A percentile compares a stretch with the other conserved stretches of the same genome.
Evolutionary conservation across 495 filamentous ascomycete genomes (phyloP).

Genomic region (Gamarada debralockiae): DNA sequence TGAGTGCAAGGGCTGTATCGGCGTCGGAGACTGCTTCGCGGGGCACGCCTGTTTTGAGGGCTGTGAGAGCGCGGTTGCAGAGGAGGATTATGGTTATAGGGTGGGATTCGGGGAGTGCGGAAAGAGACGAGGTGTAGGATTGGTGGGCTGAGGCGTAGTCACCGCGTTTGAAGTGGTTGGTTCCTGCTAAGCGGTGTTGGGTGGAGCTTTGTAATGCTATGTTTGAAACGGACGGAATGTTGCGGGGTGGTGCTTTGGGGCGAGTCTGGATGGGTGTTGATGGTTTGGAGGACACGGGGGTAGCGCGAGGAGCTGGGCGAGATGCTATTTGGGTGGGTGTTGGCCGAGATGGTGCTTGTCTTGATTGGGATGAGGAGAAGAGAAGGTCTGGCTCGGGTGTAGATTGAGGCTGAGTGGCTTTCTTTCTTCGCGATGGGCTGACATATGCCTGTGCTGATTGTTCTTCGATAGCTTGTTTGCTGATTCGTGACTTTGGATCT

Average conservation of each 20-base stretch:
- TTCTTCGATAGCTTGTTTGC: conserved; percentile 71
- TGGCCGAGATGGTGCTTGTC: conserved; percentile 9
- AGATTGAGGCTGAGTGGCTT: conserved; percentile 37
- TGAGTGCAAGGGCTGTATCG: conserved; percentile 72
- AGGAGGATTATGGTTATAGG: conserved; percentile 81
- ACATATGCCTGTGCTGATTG: conserved; percentile 83
- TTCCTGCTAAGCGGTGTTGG: conserved; percentile 71
- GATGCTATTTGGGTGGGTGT: conserved; percentile 1
- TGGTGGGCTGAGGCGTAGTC: conserved; percentile 85
- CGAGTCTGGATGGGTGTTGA: conserved; percentile 38
- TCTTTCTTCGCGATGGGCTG: conserved; percentile 80
- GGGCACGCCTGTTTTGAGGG: conserved; percentile 84
- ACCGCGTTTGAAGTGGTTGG: conserved; percentile 86
- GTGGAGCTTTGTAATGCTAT: conserved; percentile 68
- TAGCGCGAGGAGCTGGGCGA: conserved; percentile 27
- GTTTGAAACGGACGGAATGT: conserved; percentile 63
- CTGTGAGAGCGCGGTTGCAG: conserved; percentile 87
- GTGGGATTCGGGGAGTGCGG: conserved; percentile 72
- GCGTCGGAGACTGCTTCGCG: conserved; percentile 81
- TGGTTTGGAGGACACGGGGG: conserved; percentile 33
- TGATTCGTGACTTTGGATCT: conserved; percentile 59
- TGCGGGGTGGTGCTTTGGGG: conserved; percentile 51
- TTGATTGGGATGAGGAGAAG: conserved; percentile 8
- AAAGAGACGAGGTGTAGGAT: conserved; percentile 73
- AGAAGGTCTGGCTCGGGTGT: conserved; percentile 21